A percentile compares a stretch with the other conserved stretches of the same genome.
Conservation (phyloP, 108 stramenopile genomes). For the Nitzschia sp. region DNA sequence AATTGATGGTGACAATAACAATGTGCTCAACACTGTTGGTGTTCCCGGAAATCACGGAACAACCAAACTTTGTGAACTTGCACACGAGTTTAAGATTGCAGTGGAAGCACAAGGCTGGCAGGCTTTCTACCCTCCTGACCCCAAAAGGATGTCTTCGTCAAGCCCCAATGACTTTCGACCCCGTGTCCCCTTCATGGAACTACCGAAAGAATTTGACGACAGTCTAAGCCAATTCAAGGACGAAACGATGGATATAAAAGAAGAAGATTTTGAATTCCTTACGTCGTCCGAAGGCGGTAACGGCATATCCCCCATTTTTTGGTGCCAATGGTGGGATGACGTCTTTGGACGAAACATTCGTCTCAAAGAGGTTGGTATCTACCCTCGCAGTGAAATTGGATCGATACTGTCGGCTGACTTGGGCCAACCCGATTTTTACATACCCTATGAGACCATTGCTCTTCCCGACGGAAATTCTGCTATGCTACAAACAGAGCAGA, state of each 20-base stretch:
- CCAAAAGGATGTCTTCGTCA: slow-evolving; percentile 15
- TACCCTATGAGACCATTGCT: slow-evolving; percentile 34
- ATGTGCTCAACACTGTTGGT: slow-evolving; percentile 61
- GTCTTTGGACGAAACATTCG: slow-evolving; percentile 57
- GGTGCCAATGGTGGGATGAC: slow-evolving; percentile 82
- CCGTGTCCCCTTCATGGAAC: slow-evolving; percentile 74
- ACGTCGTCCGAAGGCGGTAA: slow-evolving; percentile 63
- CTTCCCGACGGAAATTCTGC: slow-evolving; percentile 43
- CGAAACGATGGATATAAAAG: slow-evolving; percentile 27
- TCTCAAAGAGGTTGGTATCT: slow-evolving; percentile 71
- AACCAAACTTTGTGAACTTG: slow-evolving; percentile 38
- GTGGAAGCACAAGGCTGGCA: slow-evolving; percentile 57
- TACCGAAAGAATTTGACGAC: slow-evolving; percentile 68
- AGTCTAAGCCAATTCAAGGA: slow-evolving; percentile 35
- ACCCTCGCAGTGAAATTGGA: slow-evolving; percentile 38
- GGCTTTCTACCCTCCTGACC: slow-evolving; percentile 58
- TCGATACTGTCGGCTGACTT: not conserved
- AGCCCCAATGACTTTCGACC: slow-evolving; percentile 46
- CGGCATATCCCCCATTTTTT: slow-evolving; percentile 86
- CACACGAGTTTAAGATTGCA: slow-evolving; percentile 48
- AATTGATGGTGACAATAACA: slow-evolving; percentile 74
- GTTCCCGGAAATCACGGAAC: slow-evolving; percentile 12
- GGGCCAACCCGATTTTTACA: slow-evolving; percentile 40
- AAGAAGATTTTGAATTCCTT: slow-evolving; percentile 40
- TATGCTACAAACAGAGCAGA: slow-evolving; percentile 34